phyloP scores from a whole-genome alignment of 495 filamentous ascomycete species.

The Penicillium angulare region DNA sequence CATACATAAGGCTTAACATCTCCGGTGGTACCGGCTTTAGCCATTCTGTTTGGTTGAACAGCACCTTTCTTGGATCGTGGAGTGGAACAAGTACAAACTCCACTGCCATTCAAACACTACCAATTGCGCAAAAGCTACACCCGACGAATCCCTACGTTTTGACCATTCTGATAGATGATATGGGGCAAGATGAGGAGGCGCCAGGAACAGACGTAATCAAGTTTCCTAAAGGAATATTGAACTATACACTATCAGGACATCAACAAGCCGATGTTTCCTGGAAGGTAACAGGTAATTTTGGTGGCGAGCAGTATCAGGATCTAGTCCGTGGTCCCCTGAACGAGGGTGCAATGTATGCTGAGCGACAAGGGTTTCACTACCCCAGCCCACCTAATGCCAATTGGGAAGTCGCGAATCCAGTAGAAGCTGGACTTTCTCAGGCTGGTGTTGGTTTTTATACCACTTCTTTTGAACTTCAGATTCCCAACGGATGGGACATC shows the following conservation, averaged over 20 bases:
- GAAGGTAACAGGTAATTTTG: constrained; percentile 1
- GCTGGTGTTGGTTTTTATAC: constrained; percentile 61
- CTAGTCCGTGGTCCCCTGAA: constrained; percentile 51
- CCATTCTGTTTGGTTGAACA: constrained; percentile 52
- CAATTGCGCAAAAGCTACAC: constrained; percentile 33
- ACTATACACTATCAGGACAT: constrained; percentile 34
- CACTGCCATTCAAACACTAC: constrained; percentile 7
- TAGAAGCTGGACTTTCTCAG: constrained; percentile 44
- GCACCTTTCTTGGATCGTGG: constrained; percentile 51
- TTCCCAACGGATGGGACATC: constrained; percentile 54
- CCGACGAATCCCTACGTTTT: constrained; percentile 54
- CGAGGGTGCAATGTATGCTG: constrained; percentile 64
- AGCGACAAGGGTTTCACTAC: constrained; percentile 63
- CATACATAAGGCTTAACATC: constrained; percentile 46
- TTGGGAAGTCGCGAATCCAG: constrained; percentile 34
- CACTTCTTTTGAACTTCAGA: constrained; percentile 50
- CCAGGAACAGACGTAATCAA: constrained; percentile 62
- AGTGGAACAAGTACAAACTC: constrained; percentile 32
- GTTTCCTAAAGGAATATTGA: constrained; percentile 61
- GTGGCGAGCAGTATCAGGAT: constrained; percentile 4
- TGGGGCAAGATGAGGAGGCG: constrained; percentile 60
- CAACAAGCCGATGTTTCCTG: neutral
- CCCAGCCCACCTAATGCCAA: constrained; percentile 49
- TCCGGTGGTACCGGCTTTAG: constrained; percentile 61
- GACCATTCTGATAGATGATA: constrained; percentile 66